Conservation (phyloP, 345 rosid genomes). For the Dipteronia sinensis region DNA sequence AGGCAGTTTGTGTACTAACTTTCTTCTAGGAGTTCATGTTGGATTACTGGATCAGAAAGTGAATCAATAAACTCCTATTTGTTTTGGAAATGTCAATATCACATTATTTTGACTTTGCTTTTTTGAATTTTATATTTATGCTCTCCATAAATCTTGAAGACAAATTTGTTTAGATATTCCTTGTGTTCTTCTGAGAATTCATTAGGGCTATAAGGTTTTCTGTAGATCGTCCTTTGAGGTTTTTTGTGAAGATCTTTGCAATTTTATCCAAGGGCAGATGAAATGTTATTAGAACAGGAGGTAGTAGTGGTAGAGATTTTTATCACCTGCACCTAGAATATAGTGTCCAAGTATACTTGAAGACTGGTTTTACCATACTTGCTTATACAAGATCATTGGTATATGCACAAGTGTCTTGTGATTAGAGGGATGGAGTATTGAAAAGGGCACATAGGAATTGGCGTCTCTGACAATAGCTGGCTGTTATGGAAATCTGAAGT, state of each 20-base stretch:
- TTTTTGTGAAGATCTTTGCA: not conserved
- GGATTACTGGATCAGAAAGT: not conserved
- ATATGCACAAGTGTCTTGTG: not conserved
- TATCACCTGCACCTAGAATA: not conserved
- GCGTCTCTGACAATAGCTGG: not conserved
- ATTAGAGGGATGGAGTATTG: slow-evolving; percentile 2
- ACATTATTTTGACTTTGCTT: not conserved
- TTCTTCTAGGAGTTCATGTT: not conserved
- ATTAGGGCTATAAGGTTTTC: not conserved
- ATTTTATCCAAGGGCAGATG: not conserved
- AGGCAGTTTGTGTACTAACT: not conserved
- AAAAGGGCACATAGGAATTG: not conserved
- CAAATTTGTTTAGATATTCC: not conserved
- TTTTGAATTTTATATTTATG: not conserved
- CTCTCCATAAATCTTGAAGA: not conserved
- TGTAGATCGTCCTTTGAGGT: not conserved
- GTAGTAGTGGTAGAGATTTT: not conserved
- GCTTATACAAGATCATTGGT: too few species aligned
- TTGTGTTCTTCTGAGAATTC: not conserved
- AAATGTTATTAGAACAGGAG: not conserved
- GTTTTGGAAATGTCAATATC: not conserved
- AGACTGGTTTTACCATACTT: not conserved
- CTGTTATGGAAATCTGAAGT: not conserved
- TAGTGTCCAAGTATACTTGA: not conserved
- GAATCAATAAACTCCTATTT: not conserved